A percentile compares a stretch with the other conserved stretches of the same genome.
Conservation (phyloP, 495 filamentous ascomycete genomes). For the Xylaria intraflava region DNA sequence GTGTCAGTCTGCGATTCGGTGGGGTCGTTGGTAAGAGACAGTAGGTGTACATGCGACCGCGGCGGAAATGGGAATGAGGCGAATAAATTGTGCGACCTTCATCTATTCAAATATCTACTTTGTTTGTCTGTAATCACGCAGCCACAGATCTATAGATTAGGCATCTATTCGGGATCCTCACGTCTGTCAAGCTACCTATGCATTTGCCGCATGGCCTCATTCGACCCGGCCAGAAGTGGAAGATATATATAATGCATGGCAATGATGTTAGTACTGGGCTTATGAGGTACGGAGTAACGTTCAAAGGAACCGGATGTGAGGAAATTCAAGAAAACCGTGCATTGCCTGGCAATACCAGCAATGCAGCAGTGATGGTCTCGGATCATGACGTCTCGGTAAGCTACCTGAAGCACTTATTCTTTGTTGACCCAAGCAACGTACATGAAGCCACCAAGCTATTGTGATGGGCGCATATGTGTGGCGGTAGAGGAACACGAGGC, state of each 20-base stretch:
- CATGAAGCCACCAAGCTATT: slow-evolving; percentile 1
- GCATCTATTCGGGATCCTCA: background rate
- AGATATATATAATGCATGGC: background rate
- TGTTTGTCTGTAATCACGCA: background rate
- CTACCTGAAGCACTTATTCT: background rate
- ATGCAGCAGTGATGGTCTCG: background rate
- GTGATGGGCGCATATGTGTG: background rate
- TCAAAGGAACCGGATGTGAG: background rate
- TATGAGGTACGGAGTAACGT: no score
- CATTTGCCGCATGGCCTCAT: background rate
- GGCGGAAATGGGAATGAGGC: background rate
- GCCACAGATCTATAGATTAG: no score
- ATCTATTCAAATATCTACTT: background rate
- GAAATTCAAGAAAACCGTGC: background rate
- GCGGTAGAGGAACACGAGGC: slow-evolving; percentile 5
- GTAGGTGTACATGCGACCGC: background rate
- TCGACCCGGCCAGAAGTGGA: background rate
- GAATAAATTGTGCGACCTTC: background rate
- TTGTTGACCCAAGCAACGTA: background rate
- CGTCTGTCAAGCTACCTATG: background rate
- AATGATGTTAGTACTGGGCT: no score
- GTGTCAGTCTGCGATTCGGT: background rate
- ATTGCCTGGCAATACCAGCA: background rate
- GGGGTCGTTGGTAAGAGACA: background rate
- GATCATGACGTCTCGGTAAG: slow-evolving; percentile 8